These are phyloP conservation scores for Ustilago shanxiensis DNA, from an alignment of 1,284 basidiomycete species.

Conservation along the genomic window DNA sequence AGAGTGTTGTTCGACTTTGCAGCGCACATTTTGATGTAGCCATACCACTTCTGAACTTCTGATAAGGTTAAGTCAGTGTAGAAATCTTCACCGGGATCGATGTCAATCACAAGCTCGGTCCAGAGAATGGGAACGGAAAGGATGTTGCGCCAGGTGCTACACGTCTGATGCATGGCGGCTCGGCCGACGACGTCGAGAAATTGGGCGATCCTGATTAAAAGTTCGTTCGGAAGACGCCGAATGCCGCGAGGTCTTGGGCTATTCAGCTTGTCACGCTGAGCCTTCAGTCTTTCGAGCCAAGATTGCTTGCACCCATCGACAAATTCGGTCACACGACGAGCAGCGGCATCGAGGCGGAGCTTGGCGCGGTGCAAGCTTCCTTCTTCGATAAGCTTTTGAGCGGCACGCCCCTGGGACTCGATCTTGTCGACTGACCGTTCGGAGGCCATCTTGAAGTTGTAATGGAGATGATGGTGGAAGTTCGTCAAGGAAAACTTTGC, in stretches of 20 bases:
- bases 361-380: not conserved
- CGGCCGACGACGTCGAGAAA: not conserved
- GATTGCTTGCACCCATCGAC: not conserved
- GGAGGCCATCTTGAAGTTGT: not conserved
- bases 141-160: constrained; percentile 1
- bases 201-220: not conserved
- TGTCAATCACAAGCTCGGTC: not conserved
- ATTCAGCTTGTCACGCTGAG: not conserved
- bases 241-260: not conserved
- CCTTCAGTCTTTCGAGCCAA: not conserved
- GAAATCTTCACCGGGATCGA: not conserved
- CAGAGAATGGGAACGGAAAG: not conserved
- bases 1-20: not conserved
- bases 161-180: not conserved
- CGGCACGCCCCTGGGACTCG: not conserved
- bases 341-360: not conserved
- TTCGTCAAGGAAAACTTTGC: not conserved
- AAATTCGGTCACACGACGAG: not conserved
- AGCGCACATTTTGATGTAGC: constrained; percentile 5
- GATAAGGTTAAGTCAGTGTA: not conserved
- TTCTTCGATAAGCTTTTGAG: not conserved
- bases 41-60: not conserved
- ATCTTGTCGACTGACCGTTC: not conserved
- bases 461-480: not conserved
- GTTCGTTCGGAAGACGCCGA: not conserved